Evolutionary conservation across 2,329 filamentous ascomycete species (phyloP).

Genomic region (Monosporascus ibericus): DNA sequence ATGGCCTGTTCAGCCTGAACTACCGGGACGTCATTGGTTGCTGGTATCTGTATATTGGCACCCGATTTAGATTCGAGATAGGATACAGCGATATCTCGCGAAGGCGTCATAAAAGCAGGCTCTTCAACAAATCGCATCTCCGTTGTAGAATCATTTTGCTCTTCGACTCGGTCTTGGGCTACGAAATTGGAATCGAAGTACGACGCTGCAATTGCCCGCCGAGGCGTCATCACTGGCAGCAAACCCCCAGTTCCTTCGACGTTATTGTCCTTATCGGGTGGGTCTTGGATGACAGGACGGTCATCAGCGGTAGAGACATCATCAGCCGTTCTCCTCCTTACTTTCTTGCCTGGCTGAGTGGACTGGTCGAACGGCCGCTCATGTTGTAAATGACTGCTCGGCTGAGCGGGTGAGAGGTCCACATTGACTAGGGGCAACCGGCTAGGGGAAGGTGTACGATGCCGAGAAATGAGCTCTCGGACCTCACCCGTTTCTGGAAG

Average conservation of each 20-base stretch:
- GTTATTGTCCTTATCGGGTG: neutral
- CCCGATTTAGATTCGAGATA: slow-evolving; percentile 4
- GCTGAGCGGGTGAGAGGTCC: slow-evolving; percentile 28
- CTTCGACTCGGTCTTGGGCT: slow-evolving; percentile 1
- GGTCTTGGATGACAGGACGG: slow-evolving; percentile 13
- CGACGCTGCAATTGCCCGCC: slow-evolving; percentile 10
- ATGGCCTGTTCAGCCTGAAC: neutral
- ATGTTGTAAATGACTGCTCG: slow-evolving; percentile 28
- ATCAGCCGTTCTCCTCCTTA: slow-evolving; percentile 20
- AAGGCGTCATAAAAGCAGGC: neutral
- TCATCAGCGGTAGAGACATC: slow-evolving; percentile 19
- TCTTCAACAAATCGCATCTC: neutral
- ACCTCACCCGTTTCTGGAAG: slow-evolving; percentile 4
- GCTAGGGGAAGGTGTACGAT: slow-evolving; percentile 10
- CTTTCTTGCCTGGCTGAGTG: slow-evolving; percentile 29
- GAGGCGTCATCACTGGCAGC: slow-evolving; percentile 10
- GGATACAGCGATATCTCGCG: slow-evolving; percentile 1
- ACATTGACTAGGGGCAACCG: slow-evolving; percentile 11
- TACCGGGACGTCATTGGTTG: neutral
- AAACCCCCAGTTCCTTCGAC: slow-evolving; percentile 5
- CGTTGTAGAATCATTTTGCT: slow-evolving; percentile 1
- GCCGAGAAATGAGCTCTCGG: slow-evolving; percentile 6
- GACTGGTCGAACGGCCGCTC: slow-evolving; percentile 31
- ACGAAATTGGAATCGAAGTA: slow-evolving; percentile 9
- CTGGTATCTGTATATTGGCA: neutral